Evolutionary conservation across 2,329 filamentous ascomycete species (phyloP).

Genomic region (Cladosporium sphaerospermum): DNA sequence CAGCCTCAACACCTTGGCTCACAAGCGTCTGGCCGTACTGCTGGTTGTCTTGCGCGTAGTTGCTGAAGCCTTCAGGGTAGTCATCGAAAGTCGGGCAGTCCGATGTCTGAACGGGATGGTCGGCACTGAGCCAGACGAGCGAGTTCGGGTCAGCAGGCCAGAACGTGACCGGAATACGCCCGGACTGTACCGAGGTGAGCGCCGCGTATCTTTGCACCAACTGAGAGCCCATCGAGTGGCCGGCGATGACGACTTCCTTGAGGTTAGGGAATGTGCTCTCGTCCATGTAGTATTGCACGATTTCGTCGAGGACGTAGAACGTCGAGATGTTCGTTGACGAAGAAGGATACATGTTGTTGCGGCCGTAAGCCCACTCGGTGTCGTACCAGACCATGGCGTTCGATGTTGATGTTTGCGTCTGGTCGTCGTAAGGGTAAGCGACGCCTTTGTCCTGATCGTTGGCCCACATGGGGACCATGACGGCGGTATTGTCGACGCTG

Average conservation of each 20-base stretch:
- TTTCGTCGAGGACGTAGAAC: conserved; percentile 29
- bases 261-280: conserved; percentile 27
- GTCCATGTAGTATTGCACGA: conserved; percentile 29
- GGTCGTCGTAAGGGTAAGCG: conserved; percentile 28
- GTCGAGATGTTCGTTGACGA: conserved; percentile 21
- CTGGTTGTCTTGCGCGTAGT: conserved; percentile 23
- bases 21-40: conserved; percentile 23
- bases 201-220: conserved; percentile 30
- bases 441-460: conserved; percentile 29
- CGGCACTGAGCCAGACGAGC: conserved; percentile 26
- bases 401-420: conserved; percentile 15
- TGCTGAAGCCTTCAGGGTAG: conserved; percentile 27
- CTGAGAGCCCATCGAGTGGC: conserved; percentile 31
- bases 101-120: conserved; percentile 22
- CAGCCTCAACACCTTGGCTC: conserved; percentile 21
- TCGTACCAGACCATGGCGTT: conserved; percentile 30
- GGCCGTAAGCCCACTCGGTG: conserved; percentile 28
- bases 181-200: conserved; percentile 22
- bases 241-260: conserved; percentile 32
- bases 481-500: conserved; percentile 25
- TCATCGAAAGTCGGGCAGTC: conserved; percentile 28
- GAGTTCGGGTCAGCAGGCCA: conserved; percentile 32
- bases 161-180: conserved; percentile 22
- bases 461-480: conserved; percentile 30
- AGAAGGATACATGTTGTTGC: conserved; percentile 29